Evolutionary conservation across 1,139 yeast species (phyloP), one percentile per base, ranked within the genome.

Genomic region (Hansenula anomala): DNA sequence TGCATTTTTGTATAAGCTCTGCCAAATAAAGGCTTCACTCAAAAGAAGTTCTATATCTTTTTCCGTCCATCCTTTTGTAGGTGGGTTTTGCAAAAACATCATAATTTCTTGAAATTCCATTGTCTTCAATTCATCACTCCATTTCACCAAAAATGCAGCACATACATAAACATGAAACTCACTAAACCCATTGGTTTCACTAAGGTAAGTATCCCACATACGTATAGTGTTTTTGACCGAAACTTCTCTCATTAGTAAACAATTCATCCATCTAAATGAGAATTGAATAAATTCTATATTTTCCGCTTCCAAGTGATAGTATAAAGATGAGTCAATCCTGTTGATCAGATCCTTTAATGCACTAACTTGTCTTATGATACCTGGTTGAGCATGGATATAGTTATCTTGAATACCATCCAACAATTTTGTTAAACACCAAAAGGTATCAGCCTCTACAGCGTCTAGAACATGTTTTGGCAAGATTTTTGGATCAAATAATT

Each of bases 221-320:
- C 99, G 71, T 23, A 89, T 79, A 9, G 92, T 86, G 43, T 88
- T 73, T 29, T 71, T 69, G 52, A 92, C 79, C 34, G 82, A 78
- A 33, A 92, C 71, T 56, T 92, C 99, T 49, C 99, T 74, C 99
- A 92, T 92, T 39, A 92, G 67, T 52, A 92, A 67, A 64, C 99
- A 92, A 63, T 94, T 92, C 97, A 94, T 94, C 99, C 99, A 92
- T 49, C 99, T 72, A 64, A 92, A 94, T 23, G 96, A 78, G 63
- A 92, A 92, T 59, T 94, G 98, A 49, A 94, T 79, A 56, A 92
- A 92, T 59, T 92, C 97, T 16, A 92, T 78, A 32, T 84, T 85
- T 59, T 92, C 97, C 2, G 63, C 58, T 40, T 82, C 82, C 48
- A 92, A 75, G 63, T 92, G 98, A 33, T 69, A 68, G 32, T 81